Percentiles rank a stretch among this genome's conserved stretches.
Conservation (phyloP, 805 yeast species). For the Candida manassasensis region DNA sequence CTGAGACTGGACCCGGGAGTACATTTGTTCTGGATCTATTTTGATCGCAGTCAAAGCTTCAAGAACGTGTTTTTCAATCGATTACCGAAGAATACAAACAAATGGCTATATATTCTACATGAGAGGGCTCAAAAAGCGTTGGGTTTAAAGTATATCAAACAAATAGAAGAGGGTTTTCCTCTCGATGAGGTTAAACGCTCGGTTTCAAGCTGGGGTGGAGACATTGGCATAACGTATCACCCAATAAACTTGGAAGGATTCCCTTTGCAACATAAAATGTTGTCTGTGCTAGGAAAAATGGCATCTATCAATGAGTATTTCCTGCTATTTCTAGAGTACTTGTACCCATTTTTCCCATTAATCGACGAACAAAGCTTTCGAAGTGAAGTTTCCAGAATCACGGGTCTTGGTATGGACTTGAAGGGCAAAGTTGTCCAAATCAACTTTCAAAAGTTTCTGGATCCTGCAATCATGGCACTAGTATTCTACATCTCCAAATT, state of each 20-base stretch:
- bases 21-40: conserved; percentile 6
- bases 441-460: conserved; percentile 9
- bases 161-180: conserved; percentile 4
- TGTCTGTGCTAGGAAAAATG: conserved; percentile 5
- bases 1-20: conserved; percentile 8
- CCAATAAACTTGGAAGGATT: conserved; percentile 1
- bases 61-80: conserved; percentile 3
- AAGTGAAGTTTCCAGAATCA: conserved; percentile 4
- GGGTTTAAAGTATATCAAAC: conserved; percentile 7
- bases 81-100: background rate
- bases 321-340: conserved; percentile 9
- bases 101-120: background rate
- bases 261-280: background rate
- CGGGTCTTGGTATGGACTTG: conserved; percentile 3
- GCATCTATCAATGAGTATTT: conserved; percentile 5
- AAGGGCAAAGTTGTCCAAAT: conserved; percentile 5
- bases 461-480: conserved; percentile 14
- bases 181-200: conserved; percentile 3
- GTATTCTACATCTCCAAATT: conserved; percentile 12
- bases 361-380: conserved; percentile 13
- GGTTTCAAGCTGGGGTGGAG: conserved; percentile 5
- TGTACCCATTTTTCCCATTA: conserved; percentile 13
- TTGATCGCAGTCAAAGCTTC: background rate
- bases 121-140: conserved; percentile 2
- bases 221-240: conserved; percentile 4